These are phyloP conservation scores for Grosmannia clavigera DNA, from an alignment of 2,329 filamentous ascomycete species.

Conservation along the genomic window DNA sequence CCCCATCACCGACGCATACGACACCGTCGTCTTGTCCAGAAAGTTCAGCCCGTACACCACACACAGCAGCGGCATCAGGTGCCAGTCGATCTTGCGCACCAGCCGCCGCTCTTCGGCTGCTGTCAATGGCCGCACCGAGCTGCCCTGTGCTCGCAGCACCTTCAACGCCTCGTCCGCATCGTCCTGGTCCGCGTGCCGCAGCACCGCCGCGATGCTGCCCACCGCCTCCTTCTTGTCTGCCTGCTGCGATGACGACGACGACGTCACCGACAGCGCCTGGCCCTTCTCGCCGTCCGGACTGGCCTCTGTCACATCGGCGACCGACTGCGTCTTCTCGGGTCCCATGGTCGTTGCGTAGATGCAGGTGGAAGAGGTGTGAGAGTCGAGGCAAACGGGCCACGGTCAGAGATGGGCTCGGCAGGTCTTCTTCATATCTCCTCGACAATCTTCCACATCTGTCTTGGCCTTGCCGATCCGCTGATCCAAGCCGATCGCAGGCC, in stretches of 20 bases:
- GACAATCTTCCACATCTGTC: not conserved
- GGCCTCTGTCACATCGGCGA: not conserved
- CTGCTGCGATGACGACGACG: not conserved
- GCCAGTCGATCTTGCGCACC: constrained; percentile 31
- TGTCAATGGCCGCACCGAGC: constrained; percentile 23
- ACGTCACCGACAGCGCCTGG: not conserved
- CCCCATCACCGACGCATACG: constrained; percentile 42
- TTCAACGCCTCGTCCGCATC: constrained; percentile 31
- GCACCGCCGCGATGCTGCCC: not conserved
- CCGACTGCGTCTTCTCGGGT: not conserved
- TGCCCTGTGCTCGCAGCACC: constrained; percentile 22
- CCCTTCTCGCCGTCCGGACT: not conserved
- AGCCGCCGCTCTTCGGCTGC: constrained; percentile 27
- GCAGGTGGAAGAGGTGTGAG: no score
- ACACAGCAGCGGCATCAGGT: constrained; percentile 40
- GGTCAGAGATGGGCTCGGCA: no score
- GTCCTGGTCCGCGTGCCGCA: constrained; percentile 24
- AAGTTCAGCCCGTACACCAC: constrained; percentile 46
- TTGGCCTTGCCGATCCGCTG: not conserved
- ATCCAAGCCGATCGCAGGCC: not conserved
- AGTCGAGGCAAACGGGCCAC: not conserved
- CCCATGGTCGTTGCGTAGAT: not conserved
- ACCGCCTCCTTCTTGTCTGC: not conserved
- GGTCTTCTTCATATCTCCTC: no score
- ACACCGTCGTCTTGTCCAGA: constrained; percentile 31